Evolutionary conservation across 768 basidiomycete genomes (phyloP).

Genomic region (Suillus ampliporus): DNA sequence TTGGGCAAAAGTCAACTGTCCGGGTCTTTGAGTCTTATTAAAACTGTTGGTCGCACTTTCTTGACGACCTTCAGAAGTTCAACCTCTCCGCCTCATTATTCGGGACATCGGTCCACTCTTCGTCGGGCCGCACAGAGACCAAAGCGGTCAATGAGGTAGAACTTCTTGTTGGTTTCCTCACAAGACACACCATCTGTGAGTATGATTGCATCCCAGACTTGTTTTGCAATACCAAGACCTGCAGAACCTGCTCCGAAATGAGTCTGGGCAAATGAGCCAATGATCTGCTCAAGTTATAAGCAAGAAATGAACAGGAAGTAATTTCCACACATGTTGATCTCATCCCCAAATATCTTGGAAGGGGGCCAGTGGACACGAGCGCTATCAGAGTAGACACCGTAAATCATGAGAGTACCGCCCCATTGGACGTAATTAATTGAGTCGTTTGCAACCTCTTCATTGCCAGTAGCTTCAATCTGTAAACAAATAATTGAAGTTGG

Average conservation of each 20-base stretch:
- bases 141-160: conserved; percentile 76
- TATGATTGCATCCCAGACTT: conserved; percentile 79
- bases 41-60: conserved; percentile 75
- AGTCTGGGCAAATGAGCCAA: conserved; percentile 63
- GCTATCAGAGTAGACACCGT: conserved; percentile 61
- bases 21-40: conserved; percentile 80
- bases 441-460: conserved; percentile 46
- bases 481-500: not conserved
- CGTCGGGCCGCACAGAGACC: conserved; percentile 62
- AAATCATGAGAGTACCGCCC: conserved; percentile 54
- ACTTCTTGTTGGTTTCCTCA: conserved; percentile 65
- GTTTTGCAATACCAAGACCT: conserved; percentile 78
- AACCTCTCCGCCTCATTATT: conserved; percentile 47
- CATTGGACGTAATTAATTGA: conserved; percentile 47
- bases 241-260: conserved; percentile 81
- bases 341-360: conserved; percentile 59
- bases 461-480: conserved; percentile 48
- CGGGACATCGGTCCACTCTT: conserved; percentile 54
- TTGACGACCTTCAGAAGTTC: conserved; percentile 72
- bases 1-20: conserved; percentile 77
- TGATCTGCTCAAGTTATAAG: conserved; percentile 41
- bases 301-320: not conserved
- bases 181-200: conserved; percentile 53
- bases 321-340: conserved; percentile 45
- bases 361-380: conserved; percentile 60